Base-by-base conservation (phyloP, 495 filamentous ascomycete species). In the Parathielavia hyrcaniae region DNA sequence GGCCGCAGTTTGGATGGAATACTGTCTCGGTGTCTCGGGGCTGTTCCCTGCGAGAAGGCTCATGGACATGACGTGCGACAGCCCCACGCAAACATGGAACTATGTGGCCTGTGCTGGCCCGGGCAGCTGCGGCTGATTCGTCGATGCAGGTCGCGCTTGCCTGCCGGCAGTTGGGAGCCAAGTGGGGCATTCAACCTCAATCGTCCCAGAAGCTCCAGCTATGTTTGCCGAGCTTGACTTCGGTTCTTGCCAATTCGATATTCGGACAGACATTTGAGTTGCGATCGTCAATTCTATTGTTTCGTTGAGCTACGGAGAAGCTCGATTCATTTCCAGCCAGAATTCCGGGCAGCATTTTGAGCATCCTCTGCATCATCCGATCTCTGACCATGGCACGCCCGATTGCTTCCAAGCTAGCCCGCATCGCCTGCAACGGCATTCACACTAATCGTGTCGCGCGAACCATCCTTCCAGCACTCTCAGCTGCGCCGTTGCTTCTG, bases 311-410 rank as follows among this genome's bases (percentile, higher is more conserved):
- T 30, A 30, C 26, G 26, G 6, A 30, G 26, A 30, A 30, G 26
- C 26, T 6, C 26, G 26, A 30, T 6, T 30, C 6, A 30, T 2
- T 17, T 26, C 44, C 3, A 19, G 6, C 26, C n/a, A n/a, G n/a
- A n/a, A n/a, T n/a, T 6, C 9, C 14, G 17, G 14, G 35, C 13
- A 38, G 35, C 10, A 11, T 53, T n/a, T 53, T 9, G 22, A 43
- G 5, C 6, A 44, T 7, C 9, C 16, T 20, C 36, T 48, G 17
- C 22, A 9, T 9, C 55, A 47, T n/a, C 1, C 11, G n/a, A 5
- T 12, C 17, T 23, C 48, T 49, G 16, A 67, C 40, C 48, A 75
- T 73, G 71, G 54, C 60, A 12, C 71, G 71, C 44, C 23, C 64
- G 4, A 55, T 22, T 19, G 30, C 69, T 34, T 19, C 60, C 52